These are phyloP conservation scores for Calocera viscosa DNA, from an alignment of 768 basidiomycete genomes.

Conservation along the genomic window DNA sequence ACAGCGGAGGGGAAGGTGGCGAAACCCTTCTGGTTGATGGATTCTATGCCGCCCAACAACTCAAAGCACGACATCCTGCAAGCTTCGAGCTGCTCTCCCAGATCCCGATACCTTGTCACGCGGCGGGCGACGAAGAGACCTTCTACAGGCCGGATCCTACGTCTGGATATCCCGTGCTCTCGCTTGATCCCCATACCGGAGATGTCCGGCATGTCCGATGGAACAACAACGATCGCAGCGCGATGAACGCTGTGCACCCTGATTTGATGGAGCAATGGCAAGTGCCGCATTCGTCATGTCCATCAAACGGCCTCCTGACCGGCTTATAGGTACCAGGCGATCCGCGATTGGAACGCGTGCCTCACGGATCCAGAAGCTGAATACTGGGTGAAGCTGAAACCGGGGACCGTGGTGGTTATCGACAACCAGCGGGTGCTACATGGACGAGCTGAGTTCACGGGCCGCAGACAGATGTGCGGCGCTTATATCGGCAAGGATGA, in stretches of 20 bases:
- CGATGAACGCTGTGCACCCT: slow-evolving; percentile 48
- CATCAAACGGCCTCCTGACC: not conserved
- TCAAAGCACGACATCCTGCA: slow-evolving; percentile 58
- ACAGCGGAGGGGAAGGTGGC: slow-evolving; percentile 71
- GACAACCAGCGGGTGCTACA: slow-evolving; percentile 92
- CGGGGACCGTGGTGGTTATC: slow-evolving; percentile 77
- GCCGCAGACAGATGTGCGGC: slow-evolving; percentile 84
- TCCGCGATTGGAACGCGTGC: slow-evolving; percentile 61
- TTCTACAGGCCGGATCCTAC: slow-evolving; percentile 35
- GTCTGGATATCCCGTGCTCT: slow-evolving; percentile 56
- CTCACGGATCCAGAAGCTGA: slow-evolving; percentile 72
- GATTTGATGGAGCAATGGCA: slow-evolving; percentile 65
- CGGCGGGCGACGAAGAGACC: slow-evolving; percentile 57
- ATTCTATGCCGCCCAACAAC: slow-evolving; percentile 75
- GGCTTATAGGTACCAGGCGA: slow-evolving; percentile 57
- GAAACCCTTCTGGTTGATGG: slow-evolving; percentile 89
- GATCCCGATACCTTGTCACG: slow-evolving; percentile 66
- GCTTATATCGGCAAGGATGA: slow-evolving; percentile 91
- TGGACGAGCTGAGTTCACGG: slow-evolving; percentile 82
- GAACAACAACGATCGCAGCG: slow-evolving; percentile 91
- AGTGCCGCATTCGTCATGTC: slow-evolving; percentile 12
- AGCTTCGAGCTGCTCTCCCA: slow-evolving; percentile 56
- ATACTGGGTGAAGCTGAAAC: slow-evolving; percentile 80
- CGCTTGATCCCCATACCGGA: slow-evolving; percentile 47
- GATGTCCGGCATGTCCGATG: slow-evolving; percentile 70